These are phyloP conservation scores for Parsonsia alboflavescens DNA, from an alignment of 257 asterid species.

Conservation along the genomic window DNA sequence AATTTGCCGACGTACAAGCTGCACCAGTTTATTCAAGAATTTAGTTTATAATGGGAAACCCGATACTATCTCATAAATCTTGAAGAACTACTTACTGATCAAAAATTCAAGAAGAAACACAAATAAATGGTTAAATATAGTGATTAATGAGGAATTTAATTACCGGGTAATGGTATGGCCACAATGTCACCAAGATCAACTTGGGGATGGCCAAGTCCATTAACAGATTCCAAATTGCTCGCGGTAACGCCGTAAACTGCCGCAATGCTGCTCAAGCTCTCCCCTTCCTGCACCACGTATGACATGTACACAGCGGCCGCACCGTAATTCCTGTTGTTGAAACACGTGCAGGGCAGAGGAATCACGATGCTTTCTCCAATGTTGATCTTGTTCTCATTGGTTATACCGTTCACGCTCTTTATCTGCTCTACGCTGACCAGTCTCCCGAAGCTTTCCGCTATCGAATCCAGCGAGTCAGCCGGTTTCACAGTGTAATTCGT, in stretches of 20 bases:
- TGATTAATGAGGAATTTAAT: too few species aligned
- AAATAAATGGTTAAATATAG: too few species aligned
- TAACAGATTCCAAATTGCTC: conserved; percentile 11
- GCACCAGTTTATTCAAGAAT: not conserved
- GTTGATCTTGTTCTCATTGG: not conserved
- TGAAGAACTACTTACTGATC: not conserved
- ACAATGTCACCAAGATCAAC: conserved; percentile 20
- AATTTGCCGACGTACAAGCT: conserved; percentile 24
- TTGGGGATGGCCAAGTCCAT: conserved; percentile 19
- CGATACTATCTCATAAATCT: not conserved
- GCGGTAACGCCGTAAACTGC: conserved; percentile 1
- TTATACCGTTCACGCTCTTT: conserved; percentile 8
- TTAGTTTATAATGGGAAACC: too few species aligned
- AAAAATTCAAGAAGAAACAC: not conserved
- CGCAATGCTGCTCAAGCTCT: conserved; percentile 10
- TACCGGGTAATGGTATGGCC: conserved; percentile 23
- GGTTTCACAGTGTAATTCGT: conserved; percentile 12
- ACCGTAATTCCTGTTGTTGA: conserved; percentile 16
- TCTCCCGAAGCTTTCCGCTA: conserved; percentile 20
- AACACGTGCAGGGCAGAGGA: conserved; percentile 23
- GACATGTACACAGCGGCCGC: conserved; percentile 21
- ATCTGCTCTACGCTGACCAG: conserved; percentile 20
- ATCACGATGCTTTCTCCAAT: conserved; percentile 14
- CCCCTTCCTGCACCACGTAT: conserved; percentile 17
- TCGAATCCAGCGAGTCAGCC: conserved; percentile 14